Percentiles rank a stretch among this genome's conserved stretches.
Evolutionary conservation across 164 flowering plant genomes (phyloP).

Genomic region (Brasenia schreberi): DNA sequence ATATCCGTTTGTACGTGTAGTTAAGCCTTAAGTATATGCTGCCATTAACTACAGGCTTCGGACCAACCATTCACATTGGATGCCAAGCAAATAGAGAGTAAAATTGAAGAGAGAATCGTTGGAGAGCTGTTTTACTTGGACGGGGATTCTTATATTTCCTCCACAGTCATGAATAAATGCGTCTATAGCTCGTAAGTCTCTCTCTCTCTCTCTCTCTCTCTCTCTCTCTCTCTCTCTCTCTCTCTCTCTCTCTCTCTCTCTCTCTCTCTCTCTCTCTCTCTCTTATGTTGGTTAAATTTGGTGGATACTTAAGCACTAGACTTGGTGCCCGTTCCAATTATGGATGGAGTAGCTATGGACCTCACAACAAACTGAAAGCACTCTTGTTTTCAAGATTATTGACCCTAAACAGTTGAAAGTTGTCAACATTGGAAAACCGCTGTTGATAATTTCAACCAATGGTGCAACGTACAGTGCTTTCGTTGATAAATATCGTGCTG

Average conservation of each 20-base stretch:
- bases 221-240: conserved; percentile 1
- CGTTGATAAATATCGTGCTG: too few species aligned
- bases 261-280: background rate
- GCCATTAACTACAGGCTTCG: conserved; percentile 36
- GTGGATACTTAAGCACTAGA: too few species aligned
- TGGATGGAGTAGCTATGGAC: too few species aligned
- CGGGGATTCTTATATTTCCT: conserved; percentile 49
- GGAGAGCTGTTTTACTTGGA: conserved; percentile 55
- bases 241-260: conserved; percentile 1
- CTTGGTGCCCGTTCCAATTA: too few species aligned
- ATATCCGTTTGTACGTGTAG: too few species aligned
- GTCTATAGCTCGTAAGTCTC: conserved; percentile 42
- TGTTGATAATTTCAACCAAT: too few species aligned
- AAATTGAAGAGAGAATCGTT: conserved; percentile 44
- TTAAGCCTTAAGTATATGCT: too few species aligned
- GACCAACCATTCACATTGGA: conserved; percentile 50
- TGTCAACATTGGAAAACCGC: too few species aligned
- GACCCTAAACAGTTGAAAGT: too few species aligned
- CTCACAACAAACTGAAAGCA: too few species aligned
- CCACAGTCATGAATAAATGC: conserved; percentile 58
- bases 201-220: background rate
- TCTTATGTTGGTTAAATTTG: background rate
- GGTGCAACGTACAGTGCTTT: too few species aligned
- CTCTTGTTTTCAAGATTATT: too few species aligned
- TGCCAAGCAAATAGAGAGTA: conserved; percentile 43